Percentiles rank a stretch among this genome's conserved stretches.
phyloP scores from a whole-genome alignment of 2,329 filamentous ascomycete species.

The Pezicula neosporulosa region DNA sequence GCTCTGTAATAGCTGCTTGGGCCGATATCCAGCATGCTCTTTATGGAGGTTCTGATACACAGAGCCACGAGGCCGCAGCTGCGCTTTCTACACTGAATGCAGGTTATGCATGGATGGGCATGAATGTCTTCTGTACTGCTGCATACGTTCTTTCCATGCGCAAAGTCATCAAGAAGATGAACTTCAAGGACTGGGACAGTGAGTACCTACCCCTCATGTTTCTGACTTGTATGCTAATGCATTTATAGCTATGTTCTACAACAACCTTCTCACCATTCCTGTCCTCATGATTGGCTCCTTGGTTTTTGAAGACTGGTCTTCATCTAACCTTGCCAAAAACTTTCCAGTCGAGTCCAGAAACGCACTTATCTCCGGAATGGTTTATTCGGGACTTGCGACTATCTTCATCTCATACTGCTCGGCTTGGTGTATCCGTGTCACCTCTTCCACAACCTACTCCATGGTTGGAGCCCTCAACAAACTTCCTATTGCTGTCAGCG shows the following conservation, averaged over 20 bases:
- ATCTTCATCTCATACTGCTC: slow-evolving; percentile 99
- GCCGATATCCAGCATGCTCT: slow-evolving; percentile 90
- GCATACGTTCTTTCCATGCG: slow-evolving; percentile 90
- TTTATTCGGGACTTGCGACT: slow-evolving; percentile 87
- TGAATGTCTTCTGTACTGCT: slow-evolving; percentile 94
- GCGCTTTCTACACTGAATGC: slow-evolving; percentile 88
- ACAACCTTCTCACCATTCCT: slow-evolving; percentile 95
- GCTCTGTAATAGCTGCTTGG: slow-evolving; percentile 93
- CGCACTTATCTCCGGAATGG: slow-evolving; percentile 79
- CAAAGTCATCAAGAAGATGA: slow-evolving; percentile 98
- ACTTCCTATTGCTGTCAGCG: slow-evolving; percentile 88
- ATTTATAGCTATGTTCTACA: slow-evolving; percentile 92
- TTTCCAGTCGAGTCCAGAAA: slow-evolving; percentile 83
- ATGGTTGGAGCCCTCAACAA: slow-evolving; percentile 99
- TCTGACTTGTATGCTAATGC: slow-evolving; percentile 26
- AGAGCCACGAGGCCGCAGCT: slow-evolving; percentile 56
- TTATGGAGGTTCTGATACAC: slow-evolving; percentile 35
- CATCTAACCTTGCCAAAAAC: slow-evolving; percentile 77
- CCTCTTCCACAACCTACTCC: slow-evolving; percentile 95
- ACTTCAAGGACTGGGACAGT: slow-evolving; percentile 99
- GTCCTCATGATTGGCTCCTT: slow-evolving; percentile 81
- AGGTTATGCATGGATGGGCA: slow-evolving; percentile 95
- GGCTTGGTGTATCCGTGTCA: slow-evolving; percentile 97
- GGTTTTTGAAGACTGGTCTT: slow-evolving; percentile 88
- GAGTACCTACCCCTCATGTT: slow-evolving; percentile 35